Evolutionary conservation across 2,329 filamentous ascomycete species (phyloP).

Genomic region (Furcasterigmium furcatum): DNA sequence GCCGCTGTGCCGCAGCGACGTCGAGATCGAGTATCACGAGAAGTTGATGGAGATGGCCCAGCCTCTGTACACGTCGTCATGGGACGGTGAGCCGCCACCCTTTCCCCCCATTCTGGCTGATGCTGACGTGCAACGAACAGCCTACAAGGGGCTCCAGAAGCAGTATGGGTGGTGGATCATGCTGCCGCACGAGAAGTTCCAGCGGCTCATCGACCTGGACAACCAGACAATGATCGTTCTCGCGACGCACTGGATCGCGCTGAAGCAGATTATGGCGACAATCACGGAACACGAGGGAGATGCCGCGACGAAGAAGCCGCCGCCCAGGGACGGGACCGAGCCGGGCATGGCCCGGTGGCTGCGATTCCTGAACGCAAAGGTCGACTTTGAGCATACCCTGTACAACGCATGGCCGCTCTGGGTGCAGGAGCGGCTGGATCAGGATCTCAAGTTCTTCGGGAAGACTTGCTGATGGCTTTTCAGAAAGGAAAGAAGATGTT

Average conservation of each 20-base stretch:
- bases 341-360: constrained; percentile 47
- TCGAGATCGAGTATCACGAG: constrained; percentile 44
- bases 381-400: constrained; percentile 37
- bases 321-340: constrained; percentile 5
- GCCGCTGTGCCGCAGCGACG: constrained; percentile 36
- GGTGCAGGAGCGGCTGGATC: constrained; percentile 48
- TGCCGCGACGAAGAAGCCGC: constrained; percentile 23
- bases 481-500: too few relatives aligned
- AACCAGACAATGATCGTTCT: constrained; percentile 46
- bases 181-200: constrained; percentile 49
- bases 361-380: constrained; percentile 42
- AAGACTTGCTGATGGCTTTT: constrained; percentile 14
- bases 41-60: constrained; percentile 43
- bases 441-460: constrained; percentile 43
- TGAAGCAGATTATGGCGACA: constrained; percentile 51
- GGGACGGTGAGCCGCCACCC: constrained; percentile 38
- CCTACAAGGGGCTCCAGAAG: constrained; percentile 44
- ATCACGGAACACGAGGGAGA: constrained; percentile 38
- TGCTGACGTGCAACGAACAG: constrained; percentile 22
- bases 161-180: constrained; percentile 59
- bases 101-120: background rate
- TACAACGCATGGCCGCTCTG: constrained; percentile 53
- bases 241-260: constrained; percentile 50
- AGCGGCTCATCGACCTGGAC: constrained; percentile 41
- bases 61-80: constrained; percentile 50